Conservation (phyloP, 352 stramenopile species). For the Pythium pyrilobum region DNA sequence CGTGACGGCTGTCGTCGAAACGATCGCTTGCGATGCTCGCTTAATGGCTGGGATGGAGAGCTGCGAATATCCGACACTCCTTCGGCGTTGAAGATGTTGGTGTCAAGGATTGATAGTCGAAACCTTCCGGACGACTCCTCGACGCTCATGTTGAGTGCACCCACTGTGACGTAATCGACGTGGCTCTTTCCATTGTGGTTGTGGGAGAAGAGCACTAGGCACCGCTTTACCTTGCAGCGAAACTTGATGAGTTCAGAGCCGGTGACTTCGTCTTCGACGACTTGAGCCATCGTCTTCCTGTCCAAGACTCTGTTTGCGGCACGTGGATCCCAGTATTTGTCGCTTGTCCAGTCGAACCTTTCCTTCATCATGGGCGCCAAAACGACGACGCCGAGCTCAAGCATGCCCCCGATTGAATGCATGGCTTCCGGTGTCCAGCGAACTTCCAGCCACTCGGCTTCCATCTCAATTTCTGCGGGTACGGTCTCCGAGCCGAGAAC, state of each 20-base stretch:
- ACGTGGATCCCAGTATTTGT: constrained; percentile 12
- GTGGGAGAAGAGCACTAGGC: constrained; percentile 47
- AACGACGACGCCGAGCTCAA: constrained; percentile 53
- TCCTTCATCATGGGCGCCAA: constrained; percentile 27
- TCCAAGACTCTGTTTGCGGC: constrained; percentile 15
- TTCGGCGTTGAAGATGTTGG: constrained; percentile 30
- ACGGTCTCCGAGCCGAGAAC: constrained; percentile 30
- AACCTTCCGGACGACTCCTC: constrained; percentile 47
- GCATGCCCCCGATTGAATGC: constrained; percentile 51
- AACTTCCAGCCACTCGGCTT: constrained; percentile 71
- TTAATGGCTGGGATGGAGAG: not conserved
- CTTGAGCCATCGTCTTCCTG: constrained; percentile 31
- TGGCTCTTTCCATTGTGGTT: constrained; percentile 19
- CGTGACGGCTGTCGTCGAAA: too few species aligned
- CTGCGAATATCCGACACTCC: not conserved
- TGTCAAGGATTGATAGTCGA: constrained; percentile 44
- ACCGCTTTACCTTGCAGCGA: constrained; percentile 52
- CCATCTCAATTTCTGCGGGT: constrained; percentile 60
- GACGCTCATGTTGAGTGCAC: constrained; percentile 56
- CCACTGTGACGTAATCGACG: constrained; percentile 58
- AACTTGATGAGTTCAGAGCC: constrained; percentile 49
- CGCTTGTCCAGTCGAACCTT: constrained; percentile 15
- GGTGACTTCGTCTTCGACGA: constrained; percentile 29
- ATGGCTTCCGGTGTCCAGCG: constrained; percentile 59
- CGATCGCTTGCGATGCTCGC: too few species aligned